Conservation (phyloP, 768 basidiomycete genomes). For the Candolleomyces aberdarensis region DNA sequence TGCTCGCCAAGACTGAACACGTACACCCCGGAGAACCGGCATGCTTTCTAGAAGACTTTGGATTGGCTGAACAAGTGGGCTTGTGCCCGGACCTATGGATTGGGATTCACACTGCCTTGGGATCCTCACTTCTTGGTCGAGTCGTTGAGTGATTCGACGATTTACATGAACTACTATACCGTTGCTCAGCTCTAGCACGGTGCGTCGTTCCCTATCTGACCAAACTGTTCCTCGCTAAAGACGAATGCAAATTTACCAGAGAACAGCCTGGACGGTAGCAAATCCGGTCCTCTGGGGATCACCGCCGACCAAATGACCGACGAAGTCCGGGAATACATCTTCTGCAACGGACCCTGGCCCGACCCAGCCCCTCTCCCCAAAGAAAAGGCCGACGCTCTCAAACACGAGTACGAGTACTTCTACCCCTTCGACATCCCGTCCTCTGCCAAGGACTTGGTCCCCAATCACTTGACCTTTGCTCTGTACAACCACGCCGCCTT, state of each 20-base stretch:
- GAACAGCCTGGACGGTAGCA: constrained; percentile 72
- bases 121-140: constrained; percentile 96
- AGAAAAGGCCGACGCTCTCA: constrained; percentile 81
- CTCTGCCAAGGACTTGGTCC: constrained; percentile 96
- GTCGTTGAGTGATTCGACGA: constrained; percentile 93
- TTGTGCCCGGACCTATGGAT: constrained; percentile 92
- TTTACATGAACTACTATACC: constrained; percentile 99
- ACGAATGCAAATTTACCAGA: constrained; percentile 30
- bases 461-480: constrained; percentile 92
- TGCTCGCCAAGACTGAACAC: constrained; percentile 86
- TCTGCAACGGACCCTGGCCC: constrained; percentile 75
- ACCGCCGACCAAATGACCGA: constrained; percentile 93
- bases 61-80: constrained; percentile 99
- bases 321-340: constrained; percentile 95
- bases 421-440: constrained; percentile 98
- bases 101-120: constrained; percentile 96
- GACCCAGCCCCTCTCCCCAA: constrained; percentile 56
- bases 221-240: no score
- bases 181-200: constrained; percentile 89
- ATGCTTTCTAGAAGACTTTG: constrained; percentile 87
- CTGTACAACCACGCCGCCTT: constrained; percentile 95
- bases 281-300: constrained; percentile 80
- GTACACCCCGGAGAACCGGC: constrained; percentile 84
- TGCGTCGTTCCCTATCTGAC: constrained; percentile 27
- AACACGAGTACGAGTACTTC: constrained; percentile 92